Conservation (phyloP, 768 basidiomycete genomes). For the Podaxis carcinomalis region DNA sequence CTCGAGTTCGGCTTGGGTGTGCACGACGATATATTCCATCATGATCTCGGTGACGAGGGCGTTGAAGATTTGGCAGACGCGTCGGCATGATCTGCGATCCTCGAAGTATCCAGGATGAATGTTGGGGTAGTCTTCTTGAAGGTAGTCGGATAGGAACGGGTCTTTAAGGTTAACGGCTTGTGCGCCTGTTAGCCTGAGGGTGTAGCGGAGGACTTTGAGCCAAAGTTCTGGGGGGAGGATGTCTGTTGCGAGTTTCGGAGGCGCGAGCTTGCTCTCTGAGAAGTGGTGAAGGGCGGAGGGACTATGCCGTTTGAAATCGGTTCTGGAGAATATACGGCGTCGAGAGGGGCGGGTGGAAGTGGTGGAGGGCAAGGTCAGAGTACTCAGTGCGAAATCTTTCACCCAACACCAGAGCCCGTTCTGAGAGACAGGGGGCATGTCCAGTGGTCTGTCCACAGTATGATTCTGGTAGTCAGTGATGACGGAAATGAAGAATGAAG, state of each 20-base stretch:
- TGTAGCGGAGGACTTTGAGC: constrained; percentile 31
- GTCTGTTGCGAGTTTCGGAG: constrained; percentile 29
- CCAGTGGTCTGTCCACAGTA: not conserved
- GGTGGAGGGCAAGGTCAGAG: not conserved
- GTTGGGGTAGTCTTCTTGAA: constrained; percentile 25
- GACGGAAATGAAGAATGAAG: not conserved
- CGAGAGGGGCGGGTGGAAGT: not conserved
- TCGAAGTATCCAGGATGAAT: constrained; percentile 25
- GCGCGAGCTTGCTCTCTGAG: constrained; percentile 14
- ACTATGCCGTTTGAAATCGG: not conserved
- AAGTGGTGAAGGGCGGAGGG: not conserved
- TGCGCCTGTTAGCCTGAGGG: constrained; percentile 29
- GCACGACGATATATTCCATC: constrained; percentile 36
- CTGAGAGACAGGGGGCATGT: not conserved
- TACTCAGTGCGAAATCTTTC: not conserved
- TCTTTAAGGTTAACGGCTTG: constrained; percentile 31
- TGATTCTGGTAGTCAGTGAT: not conserved
- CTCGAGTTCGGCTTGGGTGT: constrained; percentile 29
- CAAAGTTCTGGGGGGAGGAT: constrained; percentile 24
- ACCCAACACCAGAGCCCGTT: not conserved
- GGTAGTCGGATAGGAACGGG: constrained; percentile 30
- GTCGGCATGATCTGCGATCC: constrained; percentile 26
- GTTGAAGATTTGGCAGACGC: constrained; percentile 36
- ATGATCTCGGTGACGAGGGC: constrained; percentile 31
- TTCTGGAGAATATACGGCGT: not conserved